Evolutionary conservation across 305 asterid genomes (phyloP), one percentile per base, ranked within the genome.

Genomic region (Fraxinus xanthoxyloides): DNA sequence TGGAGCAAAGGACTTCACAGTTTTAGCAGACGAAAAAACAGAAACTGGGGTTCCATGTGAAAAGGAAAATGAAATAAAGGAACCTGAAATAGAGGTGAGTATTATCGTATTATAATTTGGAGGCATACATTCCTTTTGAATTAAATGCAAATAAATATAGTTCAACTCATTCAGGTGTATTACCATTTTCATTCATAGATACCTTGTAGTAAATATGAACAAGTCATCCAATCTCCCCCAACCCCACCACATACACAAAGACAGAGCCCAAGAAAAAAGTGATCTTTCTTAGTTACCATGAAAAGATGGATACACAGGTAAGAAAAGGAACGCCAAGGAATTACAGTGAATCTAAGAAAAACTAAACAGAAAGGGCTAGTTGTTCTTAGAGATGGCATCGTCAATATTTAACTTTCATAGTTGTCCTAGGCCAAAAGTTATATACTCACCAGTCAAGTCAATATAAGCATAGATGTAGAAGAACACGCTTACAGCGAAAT

Each of bases 1-100:
- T 80, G 80, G n/a, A 75, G 35, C 72, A 40, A 40, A 48, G 32
- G 31, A 24, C 63, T 13, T 32, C 43, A 34, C 79, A 10, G 43
- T 70, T 59, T 28, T 28, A 76, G 56, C 82, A 28, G 63, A 70
- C 40, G 76, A 74, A 59, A 72, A 48, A 79, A 78, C 51, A 54
- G 78, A 72, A 61, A 63, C 34, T 40, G 82, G 9, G 75, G 59
- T 13, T 32, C 15, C 56, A 77, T 61, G 65, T 63, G 83, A 75
- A 74, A 80, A 77, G 24, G 73, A 75, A 43, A 43, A 78, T 23
- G 72, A 28, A 38, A 36, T 5, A 6, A 56, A 21, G 65, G 83
- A 81, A 78, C 80, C 67, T 34, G 77, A 61, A 30, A 78, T 61
- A 30, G 79, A 69, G 78, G 85, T 85, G 36, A 85, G 80, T 61